Evolutionary conservation across 2,329 filamentous ascomycete species (phyloP).

Genomic region (Dactylonectria macrodidyma): DNA sequence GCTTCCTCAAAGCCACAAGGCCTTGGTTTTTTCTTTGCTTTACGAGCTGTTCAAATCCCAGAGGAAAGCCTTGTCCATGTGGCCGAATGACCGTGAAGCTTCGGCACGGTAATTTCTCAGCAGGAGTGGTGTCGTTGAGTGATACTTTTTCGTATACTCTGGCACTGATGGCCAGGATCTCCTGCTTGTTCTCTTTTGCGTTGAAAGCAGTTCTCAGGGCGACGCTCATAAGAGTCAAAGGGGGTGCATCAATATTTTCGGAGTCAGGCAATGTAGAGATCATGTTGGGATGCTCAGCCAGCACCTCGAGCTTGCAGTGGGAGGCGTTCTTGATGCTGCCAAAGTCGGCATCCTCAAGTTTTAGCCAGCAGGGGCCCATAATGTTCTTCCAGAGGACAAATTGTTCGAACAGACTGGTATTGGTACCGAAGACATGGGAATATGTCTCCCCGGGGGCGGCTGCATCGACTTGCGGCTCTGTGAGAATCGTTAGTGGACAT

Average conservation of each 20-base stretch:
- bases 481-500: conserved; percentile 35
- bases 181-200: conserved; percentile 93
- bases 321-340: conserved; percentile 90
- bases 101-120: conserved; percentile 89
- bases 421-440: conserved; percentile 93
- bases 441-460: conserved; percentile 86
- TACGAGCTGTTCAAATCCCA: conserved; percentile 86
- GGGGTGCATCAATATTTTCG: conserved; percentile 86
- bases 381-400: conserved; percentile 99
- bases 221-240: conserved; percentile 96
- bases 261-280: conserved; percentile 82
- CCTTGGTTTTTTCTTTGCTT: conserved; percentile 82
- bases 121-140: conserved; percentile 87
- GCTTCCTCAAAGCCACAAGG: conserved; percentile 84
- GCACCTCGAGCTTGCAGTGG: conserved; percentile 95
- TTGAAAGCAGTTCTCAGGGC: conserved; percentile 91
- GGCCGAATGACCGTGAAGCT: conserved; percentile 95
- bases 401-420: conserved; percentile 95
- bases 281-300: conserved; percentile 82
- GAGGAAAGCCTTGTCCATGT: conserved; percentile 80
- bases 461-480: conserved; percentile 78
- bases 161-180: conserved; percentile 92
- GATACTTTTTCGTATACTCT: conserved; percentile 93
- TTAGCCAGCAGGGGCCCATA: conserved; percentile 98
- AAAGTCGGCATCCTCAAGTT: conserved; percentile 89